phyloP scores from a whole-genome alignment of 2,329 filamentous ascomycete genomes.

The Verruconis gallopava region DNA sequence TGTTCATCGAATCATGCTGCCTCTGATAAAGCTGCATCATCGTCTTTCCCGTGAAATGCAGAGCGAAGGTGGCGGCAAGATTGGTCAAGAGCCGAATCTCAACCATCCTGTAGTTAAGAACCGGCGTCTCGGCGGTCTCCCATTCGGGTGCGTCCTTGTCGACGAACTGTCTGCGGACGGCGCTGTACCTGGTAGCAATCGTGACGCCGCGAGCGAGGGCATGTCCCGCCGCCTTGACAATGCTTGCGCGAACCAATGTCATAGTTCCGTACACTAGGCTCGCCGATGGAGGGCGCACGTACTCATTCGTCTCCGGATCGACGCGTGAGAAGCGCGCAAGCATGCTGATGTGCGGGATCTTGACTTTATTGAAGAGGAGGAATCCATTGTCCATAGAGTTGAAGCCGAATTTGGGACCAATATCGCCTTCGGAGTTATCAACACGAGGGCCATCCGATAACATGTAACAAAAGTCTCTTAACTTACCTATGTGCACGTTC shows the following conservation, averaged over 20 bases:
- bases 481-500: slow-evolving; percentile 63
- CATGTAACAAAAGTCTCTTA: slow-evolving; percentile 70
- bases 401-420: slow-evolving; percentile 39
- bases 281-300: slow-evolving; percentile 52
- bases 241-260: slow-evolving; percentile 60
- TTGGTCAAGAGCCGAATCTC: slow-evolving; percentile 61
- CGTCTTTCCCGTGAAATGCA: slow-evolving; percentile 63
- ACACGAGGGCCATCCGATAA: slow-evolving; percentile 20
- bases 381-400: slow-evolving; percentile 72
- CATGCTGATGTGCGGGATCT: slow-evolving; percentile 66
- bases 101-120: slow-evolving; percentile 72
- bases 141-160: slow-evolving; percentile 52
- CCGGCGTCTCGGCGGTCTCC: slow-evolving; percentile 53
- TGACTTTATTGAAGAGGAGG: slow-evolving; percentile 62
- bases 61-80: slow-evolving; percentile 58
- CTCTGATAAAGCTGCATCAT: slow-evolving; percentile 65
- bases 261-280: slow-evolving; percentile 64
- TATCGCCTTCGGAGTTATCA: slow-evolving; percentile 14
- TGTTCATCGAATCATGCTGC: slow-evolving; percentile 54
- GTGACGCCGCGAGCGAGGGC: slow-evolving; percentile 64
- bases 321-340: slow-evolving; percentile 47
- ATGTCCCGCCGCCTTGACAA: slow-evolving; percentile 56
- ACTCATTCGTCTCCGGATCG: slow-evolving; percentile 54
- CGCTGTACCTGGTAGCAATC: slow-evolving; percentile 61
- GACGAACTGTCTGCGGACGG: slow-evolving; percentile 63